These are phyloP conservation scores for Kluyveromyces siamensis DNA, from an alignment of 805 yeast genomes.

Conservation along the genomic window DNA sequence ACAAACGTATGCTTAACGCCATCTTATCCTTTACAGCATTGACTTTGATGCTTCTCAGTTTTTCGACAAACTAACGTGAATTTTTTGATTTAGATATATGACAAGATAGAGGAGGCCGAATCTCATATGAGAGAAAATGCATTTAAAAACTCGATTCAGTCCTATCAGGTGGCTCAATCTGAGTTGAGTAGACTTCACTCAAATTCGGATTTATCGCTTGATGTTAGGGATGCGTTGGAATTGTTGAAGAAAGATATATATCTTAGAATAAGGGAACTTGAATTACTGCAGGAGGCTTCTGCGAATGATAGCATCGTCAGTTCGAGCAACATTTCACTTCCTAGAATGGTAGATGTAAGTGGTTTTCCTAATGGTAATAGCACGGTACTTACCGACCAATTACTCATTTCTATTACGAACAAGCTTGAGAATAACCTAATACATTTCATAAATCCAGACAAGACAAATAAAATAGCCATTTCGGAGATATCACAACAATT, in stretches of 20 bases:
- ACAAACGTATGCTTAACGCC: neutral
- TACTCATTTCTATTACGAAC: conserved; percentile 1
- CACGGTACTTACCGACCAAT: neutral
- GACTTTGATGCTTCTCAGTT: neutral
- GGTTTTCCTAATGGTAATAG: neutral
- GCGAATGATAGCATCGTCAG: neutral
- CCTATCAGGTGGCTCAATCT: conserved; percentile 21
- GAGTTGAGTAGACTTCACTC: conserved; percentile 6
- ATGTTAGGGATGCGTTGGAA: conserved; percentile 26
- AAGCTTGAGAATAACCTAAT: conserved; percentile 1
- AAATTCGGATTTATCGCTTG: conserved; percentile 22
- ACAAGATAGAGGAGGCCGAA: conserved; percentile 46
- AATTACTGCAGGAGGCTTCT: conserved; percentile 16
- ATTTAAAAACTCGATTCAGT: conserved; percentile 31
- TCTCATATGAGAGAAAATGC: conserved; percentile 36
- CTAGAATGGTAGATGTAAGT: neutral
- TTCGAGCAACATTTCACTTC: neutral
- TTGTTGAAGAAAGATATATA: conserved; percentile 25
- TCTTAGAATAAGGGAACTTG: conserved; percentile 27
- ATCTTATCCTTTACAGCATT: neutral
- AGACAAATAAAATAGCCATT: conserved; percentile 2
- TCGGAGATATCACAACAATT: conserved; percentile 2
- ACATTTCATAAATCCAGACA: neutral
- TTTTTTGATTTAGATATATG: conserved; percentile 33
- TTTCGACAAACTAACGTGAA: conserved; percentile 4